phyloP scores from a whole-genome alignment of 164 flowering plant species.

The Cinnamomum micranthum region DNA sequence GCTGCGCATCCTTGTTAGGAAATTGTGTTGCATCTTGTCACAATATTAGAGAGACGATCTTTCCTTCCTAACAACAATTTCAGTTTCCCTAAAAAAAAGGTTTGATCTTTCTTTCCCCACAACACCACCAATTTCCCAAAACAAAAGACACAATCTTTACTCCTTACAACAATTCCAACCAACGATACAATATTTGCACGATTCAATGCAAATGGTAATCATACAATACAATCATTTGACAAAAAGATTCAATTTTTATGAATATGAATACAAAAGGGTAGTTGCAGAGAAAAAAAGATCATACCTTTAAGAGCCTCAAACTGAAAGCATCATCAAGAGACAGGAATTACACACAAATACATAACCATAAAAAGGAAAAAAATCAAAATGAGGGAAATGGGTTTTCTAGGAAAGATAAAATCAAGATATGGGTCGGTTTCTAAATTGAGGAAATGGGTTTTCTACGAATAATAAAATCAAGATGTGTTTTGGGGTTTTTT shows the following conservation, averaged over 20 bases:
- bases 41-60: neutral
- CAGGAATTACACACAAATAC: neutral
- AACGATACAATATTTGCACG: neutral
- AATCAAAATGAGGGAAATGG: neutral
- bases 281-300: neutral
- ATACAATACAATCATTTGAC: neutral
- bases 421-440: neutral
- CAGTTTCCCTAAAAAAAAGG: neutral
- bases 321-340: neutral
- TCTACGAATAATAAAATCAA: neutral
- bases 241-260: neutral
- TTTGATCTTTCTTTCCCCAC: neutral
- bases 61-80: neutral
- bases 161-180: neutral
- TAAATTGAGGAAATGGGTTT: neutral
- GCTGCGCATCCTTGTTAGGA: constrained; percentile 35
- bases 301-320: neutral
- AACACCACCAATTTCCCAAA: no score
- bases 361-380: constrained; percentile 1
- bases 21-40: constrained; percentile 29
- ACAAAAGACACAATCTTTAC: neutral
- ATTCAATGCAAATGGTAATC: neutral
- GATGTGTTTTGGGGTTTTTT: neutral
- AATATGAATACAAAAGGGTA: neutral
- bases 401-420: neutral